Evolutionary conservation across 345 rosid species (phyloP).

Genomic region (Boechera divaricarpa): DNA sequence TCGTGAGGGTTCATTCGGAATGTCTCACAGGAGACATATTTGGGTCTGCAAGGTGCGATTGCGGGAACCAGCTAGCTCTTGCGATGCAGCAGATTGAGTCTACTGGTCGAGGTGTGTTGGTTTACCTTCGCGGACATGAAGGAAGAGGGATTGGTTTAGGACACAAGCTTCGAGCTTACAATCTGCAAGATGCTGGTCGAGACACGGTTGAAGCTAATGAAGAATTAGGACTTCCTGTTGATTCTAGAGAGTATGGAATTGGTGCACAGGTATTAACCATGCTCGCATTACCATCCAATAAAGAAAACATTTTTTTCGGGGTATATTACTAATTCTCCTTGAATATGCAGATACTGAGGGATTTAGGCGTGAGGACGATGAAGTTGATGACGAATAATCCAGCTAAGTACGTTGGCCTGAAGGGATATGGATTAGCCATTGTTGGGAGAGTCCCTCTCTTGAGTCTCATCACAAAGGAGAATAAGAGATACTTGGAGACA

Average conservation of each 20-base stretch:
- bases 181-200: constrained; percentile 83
- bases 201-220: constrained; percentile 93
- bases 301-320: neutral
- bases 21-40: constrained; percentile 87
- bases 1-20: constrained; percentile 80
- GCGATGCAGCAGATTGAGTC: constrained; percentile 87
- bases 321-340: neutral
- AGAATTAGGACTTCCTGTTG: constrained; percentile 89
- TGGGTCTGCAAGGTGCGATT: constrained; percentile 81
- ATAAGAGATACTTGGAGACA: constrained; percentile 76
- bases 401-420: constrained; percentile 74
- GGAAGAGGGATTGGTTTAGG: constrained; percentile 95
- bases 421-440: constrained; percentile 76
- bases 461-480: constrained; percentile 70
- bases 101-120: constrained; percentile 71
- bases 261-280: constrained; percentile 81
- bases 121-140: constrained; percentile 88
- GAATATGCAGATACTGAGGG: constrained; percentile 65
- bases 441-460: constrained; percentile 74
- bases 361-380: constrained; percentile 85
- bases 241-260: constrained; percentile 94
- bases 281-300: neutral
- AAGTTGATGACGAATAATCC: constrained; percentile 94
- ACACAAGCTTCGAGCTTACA: constrained; percentile 89
- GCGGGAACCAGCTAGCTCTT: constrained; percentile 79